Percentiles rank a stretch among this genome's conserved stretches.
Conservation (phyloP, 2,329 filamentous ascomycete species). For the Epichloe glyceriae region DNA sequence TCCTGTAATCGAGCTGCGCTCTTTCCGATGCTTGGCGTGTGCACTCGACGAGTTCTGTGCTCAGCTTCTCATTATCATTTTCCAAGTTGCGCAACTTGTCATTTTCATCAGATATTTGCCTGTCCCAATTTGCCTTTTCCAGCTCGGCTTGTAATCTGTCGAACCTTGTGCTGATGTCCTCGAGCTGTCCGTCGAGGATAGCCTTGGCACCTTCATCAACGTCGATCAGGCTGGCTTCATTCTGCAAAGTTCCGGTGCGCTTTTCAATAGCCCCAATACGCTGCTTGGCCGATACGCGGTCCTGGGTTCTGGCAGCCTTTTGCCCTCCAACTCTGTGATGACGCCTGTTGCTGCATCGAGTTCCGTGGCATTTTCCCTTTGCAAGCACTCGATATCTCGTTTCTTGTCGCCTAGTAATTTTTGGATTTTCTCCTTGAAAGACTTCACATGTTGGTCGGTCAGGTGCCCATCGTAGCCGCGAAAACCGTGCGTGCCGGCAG, state of each 20-base stretch:
- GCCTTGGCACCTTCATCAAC: conserved; percentile 79
- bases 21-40: conserved; percentile 70
- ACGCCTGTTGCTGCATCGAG: conserved; percentile 56
- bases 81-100: conserved; percentile 56
- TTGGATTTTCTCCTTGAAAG: conserved; percentile 67
- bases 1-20: conserved; percentile 71
- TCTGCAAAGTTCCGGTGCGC: conserved; percentile 53
- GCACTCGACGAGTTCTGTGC: conserved; percentile 70
- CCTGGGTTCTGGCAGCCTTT: conserved; percentile 59
- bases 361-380: conserved; percentile 61
- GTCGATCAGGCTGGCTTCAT: conserved; percentile 56
- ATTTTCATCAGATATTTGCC: conserved; percentile 54
- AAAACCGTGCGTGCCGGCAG: conserved; percentile 64
- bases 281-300: conserved; percentile 59
- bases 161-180: conserved; percentile 54
- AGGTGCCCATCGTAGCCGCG: conserved; percentile 74
- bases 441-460: conserved; percentile 56
- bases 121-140: conserved; percentile 54
- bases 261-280: conserved; percentile 63
- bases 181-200: conserved; percentile 59
- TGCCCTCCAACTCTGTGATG: conserved; percentile 61
- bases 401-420: conserved; percentile 69
- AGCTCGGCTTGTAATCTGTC: conserved; percentile 49
- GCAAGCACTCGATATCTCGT: conserved; percentile 59
- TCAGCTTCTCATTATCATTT: conserved; percentile 56